Base-by-base conservation (phyloP, 202 grass and related monocot species). In the Thinopyrum obtusiflorum region DNA sequence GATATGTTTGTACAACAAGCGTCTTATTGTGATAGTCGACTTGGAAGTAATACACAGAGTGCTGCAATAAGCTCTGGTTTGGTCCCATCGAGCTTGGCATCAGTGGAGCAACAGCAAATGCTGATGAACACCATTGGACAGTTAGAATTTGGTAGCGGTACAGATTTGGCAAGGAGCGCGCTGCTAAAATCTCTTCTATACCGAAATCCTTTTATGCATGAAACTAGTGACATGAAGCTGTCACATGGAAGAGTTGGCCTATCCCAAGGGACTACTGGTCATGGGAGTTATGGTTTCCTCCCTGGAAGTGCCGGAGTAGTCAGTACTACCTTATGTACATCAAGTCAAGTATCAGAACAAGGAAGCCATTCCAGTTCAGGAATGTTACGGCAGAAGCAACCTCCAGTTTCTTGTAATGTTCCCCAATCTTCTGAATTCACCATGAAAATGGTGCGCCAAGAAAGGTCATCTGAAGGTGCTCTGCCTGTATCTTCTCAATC, bases 311-410 rank as follows among this genome's bases (percentile, higher is more conserved):
- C 78, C 33, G 92, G 55, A 63, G 63, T 66, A 77, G 55, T 21
- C 26, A 75, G 68, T 20, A 70, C 73, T 83, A 86, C 86, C 42
- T 83, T 89, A 69, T 81, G 73, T 73, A 66, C 70, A 47, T 70
- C 69, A 65, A 73, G 74, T 92, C 73, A 86, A 70, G 64, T 84
- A 76, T 78, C 68, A 65, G 70, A 87, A 42, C 80, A 33, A 71
- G 87, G 77, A 85, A 82, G 24, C 61, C 65, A 88, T 86, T 80
- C 84, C 29, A 69, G 66, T 83, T 25, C 82, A 85, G 86, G 84
- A 57, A 27, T 49, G 83, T 59, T 88, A 63, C 82, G 61, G 75
- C 88, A 87, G n/a, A 86, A 90, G 33, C 83, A 89, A 40, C 57
- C 75, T 62, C 42, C 49, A 29, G 79, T 67, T 63, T 24, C 67